Conservation (phyloP, 176 grass and related monocot genomes). For the Aechmea fasciata region DNA sequence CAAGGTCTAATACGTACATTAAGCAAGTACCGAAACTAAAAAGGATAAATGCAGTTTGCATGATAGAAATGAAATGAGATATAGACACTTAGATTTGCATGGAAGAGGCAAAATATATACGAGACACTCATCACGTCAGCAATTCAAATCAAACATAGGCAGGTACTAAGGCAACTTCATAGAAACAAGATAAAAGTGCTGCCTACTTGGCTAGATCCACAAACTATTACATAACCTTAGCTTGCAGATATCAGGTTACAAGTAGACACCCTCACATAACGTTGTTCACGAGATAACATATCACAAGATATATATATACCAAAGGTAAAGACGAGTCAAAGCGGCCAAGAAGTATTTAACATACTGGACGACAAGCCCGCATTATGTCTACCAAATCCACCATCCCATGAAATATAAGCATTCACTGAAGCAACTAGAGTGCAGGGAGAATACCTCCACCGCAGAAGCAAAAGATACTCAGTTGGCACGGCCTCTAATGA, state of each 20-base stretch:
- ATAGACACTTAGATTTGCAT: too few species aligned
- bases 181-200: too few species aligned
- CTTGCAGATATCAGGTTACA: not conserved
- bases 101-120: too few species aligned
- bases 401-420: not conserved
- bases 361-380: not conserved
- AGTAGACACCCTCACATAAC: not conserved
- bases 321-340: too few species aligned
- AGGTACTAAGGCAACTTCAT: too few species aligned
- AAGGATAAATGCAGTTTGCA: too few species aligned
- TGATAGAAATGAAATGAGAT: too few species aligned
- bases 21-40: too few species aligned
- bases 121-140: too few species aligned
- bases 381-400: not conserved
- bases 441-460: not conserved
- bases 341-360: not conserved
- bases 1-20: too few species aligned
- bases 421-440: not conserved
- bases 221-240: not conserved
- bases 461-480: conserved; percentile 7
- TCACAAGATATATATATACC: not conserved
- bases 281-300: not conserved
- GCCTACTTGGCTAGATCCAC: not conserved
- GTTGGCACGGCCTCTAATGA: conserved; percentile 22
- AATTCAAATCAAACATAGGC: too few species aligned